Evolutionary conservation across 2,329 filamentous ascomycete genomes (phyloP), one percentile per base, ranked within the genome.

Genomic region (Pestalotiopsis sp.): DNA sequence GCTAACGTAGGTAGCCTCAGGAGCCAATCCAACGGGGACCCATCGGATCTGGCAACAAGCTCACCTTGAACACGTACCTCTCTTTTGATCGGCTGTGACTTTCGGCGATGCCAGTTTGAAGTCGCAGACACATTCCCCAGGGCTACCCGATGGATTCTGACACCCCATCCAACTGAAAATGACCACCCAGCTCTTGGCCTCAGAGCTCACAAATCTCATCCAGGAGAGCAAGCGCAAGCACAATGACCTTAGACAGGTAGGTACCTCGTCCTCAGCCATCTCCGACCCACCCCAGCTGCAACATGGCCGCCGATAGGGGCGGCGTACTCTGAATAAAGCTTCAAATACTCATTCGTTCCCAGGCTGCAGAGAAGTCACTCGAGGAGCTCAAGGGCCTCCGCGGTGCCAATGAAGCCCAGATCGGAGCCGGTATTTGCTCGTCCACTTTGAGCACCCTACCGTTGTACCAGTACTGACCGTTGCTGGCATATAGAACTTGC

Each of bases 171-270:
- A 72, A 73, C 75, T 76, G 80, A 91, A 84, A 76, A 97, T 97
- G 94, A 97, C 94, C 81, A 92, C 94, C 76, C 94, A 97, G 87
- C 91, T 97, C 77, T 88, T 98, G 76, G 90, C 91, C 78, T 91
- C 93, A 69, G 95, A 98, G 87, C 89, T 98, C 80, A 89, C 92
- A 77, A 97, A 94, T 83, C 89, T 98, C 79, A 92, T 97, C 76
- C 94, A 97, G 81, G 96, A 99, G 84, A 96, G 95, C 79, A 98
- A 97, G 83, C 90, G 95, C 76, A 98, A 97, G 82, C 92, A 98
- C 81, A 90, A 92, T 74, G 96, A 98, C 76, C 86, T 99, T 66
- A 90, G 93, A 84, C 93, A 92, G 87, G 92, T 92, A 82, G 45
- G 45, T 52, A 52, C 45, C 14, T 52, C 17, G 9, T 17, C 45